These are phyloP conservation scores for Penicillium janthinellum DNA, from an alignment of 2,329 filamentous ascomycete genomes.

Conservation along the genomic window DNA sequence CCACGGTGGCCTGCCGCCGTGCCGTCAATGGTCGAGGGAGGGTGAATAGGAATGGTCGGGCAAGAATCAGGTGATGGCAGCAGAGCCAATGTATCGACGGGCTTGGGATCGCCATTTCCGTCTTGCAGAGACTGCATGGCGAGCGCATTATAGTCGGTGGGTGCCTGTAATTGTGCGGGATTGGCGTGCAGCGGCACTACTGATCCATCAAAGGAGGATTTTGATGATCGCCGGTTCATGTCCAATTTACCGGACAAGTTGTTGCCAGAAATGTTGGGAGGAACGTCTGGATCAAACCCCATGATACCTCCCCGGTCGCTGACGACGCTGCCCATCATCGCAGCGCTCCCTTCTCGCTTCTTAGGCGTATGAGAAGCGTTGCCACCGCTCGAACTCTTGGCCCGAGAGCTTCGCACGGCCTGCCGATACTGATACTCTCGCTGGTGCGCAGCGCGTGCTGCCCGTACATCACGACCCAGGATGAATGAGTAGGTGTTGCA, in stretches of 20 bases:
- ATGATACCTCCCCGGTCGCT: slow-evolving; percentile 60
- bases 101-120: slow-evolving; percentile 40
- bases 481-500: slow-evolving; percentile 65
- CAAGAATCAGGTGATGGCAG: slow-evolving; percentile 56
- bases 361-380: slow-evolving; percentile 49
- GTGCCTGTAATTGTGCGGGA: slow-evolving; percentile 41
- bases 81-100: slow-evolving; percentile 49
- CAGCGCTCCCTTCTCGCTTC: slow-evolving; percentile 46
- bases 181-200: slow-evolving; percentile 39
- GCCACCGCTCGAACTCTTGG: slow-evolving; percentile 51
- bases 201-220: slow-evolving; percentile 49
- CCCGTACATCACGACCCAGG: slow-evolving; percentile 62
- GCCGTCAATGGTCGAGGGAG: slow-evolving; percentile 51
- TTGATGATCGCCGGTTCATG: slow-evolving; percentile 52
- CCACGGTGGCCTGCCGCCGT: slow-evolving; percentile 55
- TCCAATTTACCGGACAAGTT: slow-evolving; percentile 35
- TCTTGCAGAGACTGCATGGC: slow-evolving; percentile 48
- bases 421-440: slow-evolving; percentile 48
- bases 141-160: slow-evolving; percentile 50
- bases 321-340: slow-evolving; percentile 53
- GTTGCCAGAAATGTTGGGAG: slow-evolving; percentile 39
- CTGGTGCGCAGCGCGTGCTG: slow-evolving; percentile 50
- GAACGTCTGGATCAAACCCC: slow-evolving; percentile 49
- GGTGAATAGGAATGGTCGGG: slow-evolving; percentile 63
- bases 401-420: slow-evolving; percentile 41